Base-by-base conservation (phyloP, 2,329 filamentous ascomycete genomes). In the Hypoxylon sp. region DNA sequence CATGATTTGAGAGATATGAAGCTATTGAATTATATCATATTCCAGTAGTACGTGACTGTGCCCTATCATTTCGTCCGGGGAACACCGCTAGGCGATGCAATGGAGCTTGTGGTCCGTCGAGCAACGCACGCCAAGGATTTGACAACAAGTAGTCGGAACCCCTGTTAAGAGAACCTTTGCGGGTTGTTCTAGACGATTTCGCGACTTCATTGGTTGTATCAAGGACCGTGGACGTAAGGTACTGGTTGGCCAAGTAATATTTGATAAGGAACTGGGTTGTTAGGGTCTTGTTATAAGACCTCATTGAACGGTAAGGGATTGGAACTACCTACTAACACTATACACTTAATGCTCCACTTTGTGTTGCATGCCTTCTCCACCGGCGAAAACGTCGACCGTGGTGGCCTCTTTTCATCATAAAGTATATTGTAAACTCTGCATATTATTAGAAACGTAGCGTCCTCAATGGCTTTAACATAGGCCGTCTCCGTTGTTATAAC, bases 231-330 rank as follows among this genome's bases (percentile, higher is more conserved):
- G 17, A 44, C 17, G 39, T 8, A 5, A 44, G 39, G 17, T 44
- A 21, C 15, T 6, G 19, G n/a, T 19, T 17, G 7, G 39, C 35
- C 17, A 44, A 44, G n/a, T n/a, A 11, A 11, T 21, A 11, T 19
- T 44, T 21, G 39, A 44, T 44, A 44, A 19, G 39, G 19, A 44
- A 44, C 39, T n/a, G n/a, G n/a, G n/a, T n/a, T n/a, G n/a, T n/a
- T 44, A 17, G 17, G 39, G 17, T 21, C 39, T 7, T 44, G 6
- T 6, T 17, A 17, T 42, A 7, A n/a, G 37, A 19, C 37, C 39
- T 44, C 2, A 3, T 5, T 19, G 17, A 3, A 44, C 17, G 7
- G 17, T 21, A 44, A 19, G 39, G n/a, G 39, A n/a, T 3, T n/a
- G 2, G 15, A 44, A 44, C 39, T 44, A 21, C 17, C 39, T 44